These are phyloP conservation scores for Naganishia friedmannii DNA, from an alignment of 768 basidiomycete species.

Conservation along the genomic window DNA sequence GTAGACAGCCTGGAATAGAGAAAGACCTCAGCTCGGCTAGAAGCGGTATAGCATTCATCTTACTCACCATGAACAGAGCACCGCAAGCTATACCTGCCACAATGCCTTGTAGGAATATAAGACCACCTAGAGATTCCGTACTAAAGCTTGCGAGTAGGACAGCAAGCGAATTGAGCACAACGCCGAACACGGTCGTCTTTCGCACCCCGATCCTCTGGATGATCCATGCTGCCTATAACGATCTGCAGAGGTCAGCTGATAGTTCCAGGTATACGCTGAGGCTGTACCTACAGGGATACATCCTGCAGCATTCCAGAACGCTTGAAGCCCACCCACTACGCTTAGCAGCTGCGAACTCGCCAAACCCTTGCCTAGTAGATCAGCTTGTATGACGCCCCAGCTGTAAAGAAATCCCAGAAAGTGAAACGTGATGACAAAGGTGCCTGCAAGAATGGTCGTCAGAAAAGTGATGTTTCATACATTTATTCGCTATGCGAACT, in stretches of 20 bases:
- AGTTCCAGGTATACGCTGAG: neutral
- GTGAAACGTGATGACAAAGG: constrained; percentile 29
- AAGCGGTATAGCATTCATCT: neutral
- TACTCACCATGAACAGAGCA: constrained; percentile 27
- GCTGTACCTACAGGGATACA: constrained; percentile 31
- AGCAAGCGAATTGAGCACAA: constrained; percentile 8
- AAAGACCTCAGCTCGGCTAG: neutral
- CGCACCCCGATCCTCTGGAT: constrained; percentile 11
- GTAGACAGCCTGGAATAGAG: constrained; percentile 23
- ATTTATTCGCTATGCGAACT: neutral
- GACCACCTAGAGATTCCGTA: constrained; percentile 22
- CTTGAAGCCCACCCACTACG: constrained; percentile 29
- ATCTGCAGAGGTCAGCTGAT: neutral
- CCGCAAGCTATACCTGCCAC: constrained; percentile 24
- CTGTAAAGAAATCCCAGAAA: constrained; percentile 31
- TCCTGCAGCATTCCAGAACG: constrained; percentile 24
- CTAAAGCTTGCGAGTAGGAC: constrained; percentile 26
- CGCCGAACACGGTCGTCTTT: constrained; percentile 12
- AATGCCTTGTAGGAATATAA: constrained; percentile 30
- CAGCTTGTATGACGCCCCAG: constrained; percentile 35
- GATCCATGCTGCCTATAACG: constrained; percentile 15
- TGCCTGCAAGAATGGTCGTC: constrained; percentile 1
- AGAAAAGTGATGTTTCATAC: neutral
- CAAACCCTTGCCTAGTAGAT: constrained; percentile 20
- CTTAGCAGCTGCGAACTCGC: constrained; percentile 25